A percentile compares a stretch with the other conserved stretches of the same genome.
Evolutionary conservation across 306 rosid genomes (phyloP).

Genomic region (Dicorynia guianensis): DNA sequence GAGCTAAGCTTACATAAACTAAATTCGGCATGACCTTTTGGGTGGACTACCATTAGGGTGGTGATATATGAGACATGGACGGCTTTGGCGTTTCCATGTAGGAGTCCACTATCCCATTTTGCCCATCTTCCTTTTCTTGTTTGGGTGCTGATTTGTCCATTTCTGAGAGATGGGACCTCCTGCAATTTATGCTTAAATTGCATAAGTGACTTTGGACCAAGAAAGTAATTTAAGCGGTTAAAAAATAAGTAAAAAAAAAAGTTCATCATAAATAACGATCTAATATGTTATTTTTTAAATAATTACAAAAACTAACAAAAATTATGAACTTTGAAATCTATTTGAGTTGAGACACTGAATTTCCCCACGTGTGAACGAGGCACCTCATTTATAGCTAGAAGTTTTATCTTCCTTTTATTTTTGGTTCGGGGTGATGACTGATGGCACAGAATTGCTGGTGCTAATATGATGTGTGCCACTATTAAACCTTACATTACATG

Average conservation of each 20-base stretch:
- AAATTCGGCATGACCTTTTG: conserved; percentile 23
- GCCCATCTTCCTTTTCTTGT: background rate
- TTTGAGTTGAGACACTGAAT: conserved; percentile 22
- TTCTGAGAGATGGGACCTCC: too few species aligned
- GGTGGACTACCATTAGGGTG: conserved; percentile 35
- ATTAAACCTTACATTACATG: conserved; percentile 20
- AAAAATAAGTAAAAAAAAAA: too few species aligned
- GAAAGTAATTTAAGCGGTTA: too few species aligned
- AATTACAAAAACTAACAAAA: too few species aligned
- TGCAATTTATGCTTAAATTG: too few species aligned
- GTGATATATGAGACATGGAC: conserved; percentile 24
- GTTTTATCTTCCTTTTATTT: conserved; percentile 16
- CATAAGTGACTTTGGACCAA: too few species aligned
- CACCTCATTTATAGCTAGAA: background rate
- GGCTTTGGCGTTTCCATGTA: conserved; percentile 50
- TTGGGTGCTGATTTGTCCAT: too few species aligned
- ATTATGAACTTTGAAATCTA: too few species aligned
- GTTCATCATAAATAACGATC: too few species aligned
- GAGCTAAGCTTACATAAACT: background rate
- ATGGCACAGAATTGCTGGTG: conserved; percentile 40
- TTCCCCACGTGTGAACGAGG: conserved; percentile 45
- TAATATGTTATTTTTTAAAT: too few species aligned
- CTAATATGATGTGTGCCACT: conserved; percentile 69
- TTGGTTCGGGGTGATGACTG: conserved; percentile 16
- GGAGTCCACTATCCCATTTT: conserved; percentile 48